A percentile compares a stretch with the other conserved stretches of the same genome.
These are phyloP conservation scores for Vaccinium darrowii DNA, from an alignment of 148 eudicot genomes.

Conservation along the genomic window DNA sequence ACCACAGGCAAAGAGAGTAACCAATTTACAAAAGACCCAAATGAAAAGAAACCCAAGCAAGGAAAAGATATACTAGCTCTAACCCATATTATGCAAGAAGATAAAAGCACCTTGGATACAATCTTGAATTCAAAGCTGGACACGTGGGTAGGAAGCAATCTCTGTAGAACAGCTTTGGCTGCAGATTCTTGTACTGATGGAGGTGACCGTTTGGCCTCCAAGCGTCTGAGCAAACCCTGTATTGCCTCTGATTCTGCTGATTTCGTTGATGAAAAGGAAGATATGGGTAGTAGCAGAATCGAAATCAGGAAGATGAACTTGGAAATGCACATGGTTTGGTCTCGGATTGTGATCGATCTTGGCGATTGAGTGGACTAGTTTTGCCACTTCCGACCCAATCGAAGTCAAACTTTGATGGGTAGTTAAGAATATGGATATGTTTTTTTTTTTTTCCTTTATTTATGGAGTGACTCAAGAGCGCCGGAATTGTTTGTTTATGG, in stretches of 20 bases:
- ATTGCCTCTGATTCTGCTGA: conserved; percentile 39
- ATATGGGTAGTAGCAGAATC: conserved; percentile 24
- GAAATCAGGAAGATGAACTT: conserved; percentile 19
- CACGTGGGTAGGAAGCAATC: conserved; percentile 70
- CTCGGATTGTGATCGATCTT: neutral
- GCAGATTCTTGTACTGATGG: conserved; percentile 61
- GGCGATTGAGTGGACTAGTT: neutral
- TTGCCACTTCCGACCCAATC: neutral
- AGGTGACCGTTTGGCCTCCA: conserved; percentile 51
- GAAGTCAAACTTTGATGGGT: neutral
- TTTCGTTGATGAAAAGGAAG: conserved; percentile 18
- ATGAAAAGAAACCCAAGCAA: neutral
- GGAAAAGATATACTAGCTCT: neutral
- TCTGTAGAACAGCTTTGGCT: conserved; percentile 60
- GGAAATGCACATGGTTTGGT: neutral
- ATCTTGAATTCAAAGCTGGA: conserved; percentile 66
- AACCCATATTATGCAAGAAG: neutral
- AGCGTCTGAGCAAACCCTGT: conserved; percentile 36
- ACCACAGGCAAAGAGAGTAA: neutral
- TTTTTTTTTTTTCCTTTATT: too few species aligned
- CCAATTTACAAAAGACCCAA: neutral
- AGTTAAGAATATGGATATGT: neutral
- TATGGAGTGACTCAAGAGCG: too few species aligned
- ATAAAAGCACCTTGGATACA: conserved; percentile 50
- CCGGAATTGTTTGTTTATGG: too few species aligned